Conservation (phyloP, 2,329 filamentous ascomycete genomes). For the Alternaria infectoria region DNA sequence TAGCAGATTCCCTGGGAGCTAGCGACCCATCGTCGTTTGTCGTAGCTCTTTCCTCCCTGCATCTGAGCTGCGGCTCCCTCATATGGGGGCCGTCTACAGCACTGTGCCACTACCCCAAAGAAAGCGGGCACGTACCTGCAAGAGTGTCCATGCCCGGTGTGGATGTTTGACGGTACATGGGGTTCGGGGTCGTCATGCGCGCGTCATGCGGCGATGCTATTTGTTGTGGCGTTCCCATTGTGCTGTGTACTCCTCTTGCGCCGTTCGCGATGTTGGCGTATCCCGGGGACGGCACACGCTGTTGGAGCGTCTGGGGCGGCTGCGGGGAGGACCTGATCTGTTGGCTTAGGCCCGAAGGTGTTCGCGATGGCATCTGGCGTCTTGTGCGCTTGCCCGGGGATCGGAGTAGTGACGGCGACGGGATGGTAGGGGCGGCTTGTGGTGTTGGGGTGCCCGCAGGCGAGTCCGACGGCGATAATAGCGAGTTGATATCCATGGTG, state of each 20-base stretch:
- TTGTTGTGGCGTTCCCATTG: conserved; percentile 40
- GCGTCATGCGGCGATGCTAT: conserved; percentile 40
- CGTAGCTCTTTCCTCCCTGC: not conserved
- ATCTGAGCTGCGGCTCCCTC: not conserved
- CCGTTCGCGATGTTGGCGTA: conserved; percentile 39
- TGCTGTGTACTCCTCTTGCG: conserved; percentile 37
- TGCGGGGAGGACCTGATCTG: conserved; percentile 46
- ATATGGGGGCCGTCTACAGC: not conserved
- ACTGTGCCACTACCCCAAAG: conserved; percentile 10
- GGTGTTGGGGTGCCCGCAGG: conserved; percentile 46
- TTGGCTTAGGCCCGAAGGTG: conserved; percentile 54
- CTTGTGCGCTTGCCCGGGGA: conserved; percentile 41
- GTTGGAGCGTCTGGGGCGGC: conserved; percentile 45
- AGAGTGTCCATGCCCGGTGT: conserved; percentile 57
- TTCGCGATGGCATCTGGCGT: conserved; percentile 47
- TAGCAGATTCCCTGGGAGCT: conserved; percentile 5
- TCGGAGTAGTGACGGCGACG: conserved; percentile 34
- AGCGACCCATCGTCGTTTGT: not conserved
- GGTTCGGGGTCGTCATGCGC: conserved; percentile 43
- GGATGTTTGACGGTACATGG: conserved; percentile 50
- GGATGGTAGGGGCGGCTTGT: conserved; percentile 31
- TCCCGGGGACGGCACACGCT: conserved; percentile 38
- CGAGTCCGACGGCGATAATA: conserved; percentile 57
- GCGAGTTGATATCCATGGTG: conserved; percentile 58
- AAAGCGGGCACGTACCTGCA: conserved; percentile 47